Evolutionary conservation across 495 filamentous ascomycete species (phyloP), one percentile per base, ranked within the genome.

Genomic region (Aspergillus leporis): DNA sequence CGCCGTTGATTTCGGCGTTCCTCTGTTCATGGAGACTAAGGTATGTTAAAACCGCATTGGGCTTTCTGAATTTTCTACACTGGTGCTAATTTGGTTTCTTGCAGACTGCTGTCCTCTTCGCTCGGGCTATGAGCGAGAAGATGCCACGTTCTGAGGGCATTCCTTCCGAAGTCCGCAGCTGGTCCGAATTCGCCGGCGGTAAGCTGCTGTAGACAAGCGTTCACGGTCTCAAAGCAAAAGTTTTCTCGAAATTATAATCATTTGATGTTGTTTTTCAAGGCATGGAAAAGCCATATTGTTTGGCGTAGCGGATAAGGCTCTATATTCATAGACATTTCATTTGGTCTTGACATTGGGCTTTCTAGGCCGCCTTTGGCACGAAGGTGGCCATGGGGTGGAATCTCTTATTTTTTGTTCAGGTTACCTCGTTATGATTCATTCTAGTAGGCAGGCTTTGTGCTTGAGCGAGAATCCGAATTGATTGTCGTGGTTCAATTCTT

Each of bases 11-110:
- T 98, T 98, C 72, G 92, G 93, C 56, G 92, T 98, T 22, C 94
- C 94, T 38, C 80, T 98, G 60, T 98, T 98, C 74, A 97, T 97
- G 93, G 94, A 98, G 78, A 93, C 94, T 21, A 95, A 94, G 90
- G 93, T 97, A 80, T 81, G 87, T 75, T 34, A 40, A 49, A 21
- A 18, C 18, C 25, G 16, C 19, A 47, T 46, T 28, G 25, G 25
- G n/a, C 46, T 7, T 40, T 31, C 30, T 21, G 0, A 31, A 22
- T 34, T 19, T 22, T 43, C 43, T 41, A 23, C 40, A 46, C 31
- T 67, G 34, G 22, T 32, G 41, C 16, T 21, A 52, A 66, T 61
- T 59, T 70, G 64, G 14, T 59, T n/a, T 19, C 61, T 61, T 58
- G 25, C 61, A 98, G 94, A 98, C 94, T 66, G 94, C 94, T 53